Base-by-base conservation (phyloP, 2,329 filamentous ascomycete genomes). In the Diaporthe longicolla region DNA sequence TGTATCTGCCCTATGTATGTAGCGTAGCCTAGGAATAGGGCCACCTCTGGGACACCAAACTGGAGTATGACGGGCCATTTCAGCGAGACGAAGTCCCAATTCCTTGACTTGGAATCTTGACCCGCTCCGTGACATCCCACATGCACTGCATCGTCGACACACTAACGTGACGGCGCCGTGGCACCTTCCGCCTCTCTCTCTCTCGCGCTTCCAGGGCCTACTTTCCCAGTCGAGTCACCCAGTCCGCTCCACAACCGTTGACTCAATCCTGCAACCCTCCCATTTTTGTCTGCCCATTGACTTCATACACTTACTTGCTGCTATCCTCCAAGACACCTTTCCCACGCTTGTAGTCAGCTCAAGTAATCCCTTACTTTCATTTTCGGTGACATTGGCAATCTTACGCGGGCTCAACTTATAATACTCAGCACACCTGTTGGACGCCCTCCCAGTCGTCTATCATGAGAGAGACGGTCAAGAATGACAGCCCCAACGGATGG, bases 401-500 rank as follows among this genome's bases (percentile, higher is more conserved):
- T 37, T 11, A 9, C 35, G 35, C 35, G 1, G 37, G 10, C 37
- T 40, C 15, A 29, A 63, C 1, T 35, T 61, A 55, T 26, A 61
- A 13, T 6, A 15, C n/a, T 26, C 70, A 24, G 32, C 45, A 26
- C 45, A 11, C 21, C 21, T 35, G 29, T 58, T 48, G 48, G 61
- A 58, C 59, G 45, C 35, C 32, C 52, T 24, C 29, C 37, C 48
- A 11, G 17, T n/a, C 15, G 21, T 26, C 21, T 24, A 73, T n/a
- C 55, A 81, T 81, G 80, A 76, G 75, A 75, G 29, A 77, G 15
- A 70, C 77, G 24, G 43, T 79, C 37, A 80, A 78, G 70, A 82
- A 82, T 75, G 63, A 70, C 70, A 79, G 80, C 72, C 74, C 76
- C 61, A 85, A 87, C 77, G 87, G 88, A 78, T 98, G 95, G 95